A percentile compares a stretch with the other conserved stretches of the same genome.
These are phyloP conservation scores for Lojkania enalia DNA, from an alignment of 2,329 filamentous ascomycete species.

Conservation along the genomic window DNA sequence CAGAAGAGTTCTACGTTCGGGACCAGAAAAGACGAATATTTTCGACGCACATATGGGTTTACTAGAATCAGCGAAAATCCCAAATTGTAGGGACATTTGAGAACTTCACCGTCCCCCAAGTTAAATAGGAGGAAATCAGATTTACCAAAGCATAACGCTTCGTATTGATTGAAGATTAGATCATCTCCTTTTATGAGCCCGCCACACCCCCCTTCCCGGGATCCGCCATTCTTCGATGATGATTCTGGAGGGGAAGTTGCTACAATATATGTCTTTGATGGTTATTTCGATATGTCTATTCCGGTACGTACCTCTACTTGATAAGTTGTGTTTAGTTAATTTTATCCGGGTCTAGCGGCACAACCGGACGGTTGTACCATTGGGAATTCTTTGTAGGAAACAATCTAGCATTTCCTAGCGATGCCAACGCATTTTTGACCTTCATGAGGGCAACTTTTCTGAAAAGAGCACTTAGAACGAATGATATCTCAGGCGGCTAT, in stretches of 20 bases:
- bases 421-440: no score
- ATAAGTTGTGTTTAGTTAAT: not conserved
- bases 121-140: no score
- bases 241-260: conserved; percentile 2
- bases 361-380: not conserved
- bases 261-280: conserved; percentile 10
- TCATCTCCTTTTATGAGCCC: not conserved
- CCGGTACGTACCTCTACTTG: not conserved
- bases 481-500: not conserved
- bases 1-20: not conserved
- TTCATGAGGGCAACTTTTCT: no score
- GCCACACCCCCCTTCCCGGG: not conserved
- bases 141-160: conserved; percentile 4
- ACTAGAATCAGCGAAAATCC: not conserved
- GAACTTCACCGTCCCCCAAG: not conserved
- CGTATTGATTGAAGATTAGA: conserved; percentile 1
- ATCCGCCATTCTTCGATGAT: conserved; percentile 5
- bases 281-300: conserved; percentile 5
- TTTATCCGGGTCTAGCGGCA: not conserved
- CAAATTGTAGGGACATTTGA: not conserved
- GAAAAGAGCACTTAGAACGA: not conserved
- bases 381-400: not conserved
- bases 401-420: not conserved
- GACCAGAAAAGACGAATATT: not conserved
- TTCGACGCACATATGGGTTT: no score